These are phyloP conservation scores for Petasospora rhodanensis DNA, from an alignment of 1,139 yeast species.

Conservation along the genomic window DNA sequence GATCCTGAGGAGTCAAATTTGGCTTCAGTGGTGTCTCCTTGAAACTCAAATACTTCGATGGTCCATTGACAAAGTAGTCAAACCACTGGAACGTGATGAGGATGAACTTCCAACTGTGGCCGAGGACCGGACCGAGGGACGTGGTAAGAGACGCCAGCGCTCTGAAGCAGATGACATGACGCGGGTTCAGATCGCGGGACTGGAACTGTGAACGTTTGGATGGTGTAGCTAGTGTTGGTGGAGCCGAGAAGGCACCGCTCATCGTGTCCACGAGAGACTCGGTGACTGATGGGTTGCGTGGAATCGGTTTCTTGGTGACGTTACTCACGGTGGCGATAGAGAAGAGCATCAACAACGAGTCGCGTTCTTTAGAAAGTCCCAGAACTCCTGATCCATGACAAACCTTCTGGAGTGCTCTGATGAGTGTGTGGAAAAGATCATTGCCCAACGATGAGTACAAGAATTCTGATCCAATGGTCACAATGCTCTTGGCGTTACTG, in stretches of 20 bases:
- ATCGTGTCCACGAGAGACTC: slow-evolving; percentile 60
- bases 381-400: slow-evolving; percentile 83
- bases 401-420: slow-evolving; percentile 72
- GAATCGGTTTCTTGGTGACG: slow-evolving; percentile 21
- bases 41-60: slow-evolving; percentile 37
- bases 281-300: slow-evolving; percentile 37
- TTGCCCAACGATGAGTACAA: slow-evolving; percentile 64
- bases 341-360: slow-evolving; percentile 54
- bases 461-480: slow-evolving; percentile 33
- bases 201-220: slow-evolving; percentile 23
- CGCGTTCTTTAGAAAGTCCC: slow-evolving; percentile 50
- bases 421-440: slow-evolving; percentile 57
- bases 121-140: slow-evolving; percentile 70
- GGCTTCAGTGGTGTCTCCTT: slow-evolving; percentile 36
- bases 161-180: slow-evolving; percentile 72
- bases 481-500: slow-evolving; percentile 21
- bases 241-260: slow-evolving; percentile 34
- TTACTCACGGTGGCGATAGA: slow-evolving; percentile 50
- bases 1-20: slow-evolving; percentile 36
- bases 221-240: slow-evolving; percentile 6
- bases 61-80: slow-evolving; percentile 58
- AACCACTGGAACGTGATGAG: slow-evolving; percentile 76
- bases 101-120: slow-evolving; percentile 63
- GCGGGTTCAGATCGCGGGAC: slow-evolving; percentile 47
- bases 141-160: slow-evolving; percentile 74